Conservation (phyloP, 2,329 filamentous ascomycete genomes). For the Didymella lethalis region DNA sequence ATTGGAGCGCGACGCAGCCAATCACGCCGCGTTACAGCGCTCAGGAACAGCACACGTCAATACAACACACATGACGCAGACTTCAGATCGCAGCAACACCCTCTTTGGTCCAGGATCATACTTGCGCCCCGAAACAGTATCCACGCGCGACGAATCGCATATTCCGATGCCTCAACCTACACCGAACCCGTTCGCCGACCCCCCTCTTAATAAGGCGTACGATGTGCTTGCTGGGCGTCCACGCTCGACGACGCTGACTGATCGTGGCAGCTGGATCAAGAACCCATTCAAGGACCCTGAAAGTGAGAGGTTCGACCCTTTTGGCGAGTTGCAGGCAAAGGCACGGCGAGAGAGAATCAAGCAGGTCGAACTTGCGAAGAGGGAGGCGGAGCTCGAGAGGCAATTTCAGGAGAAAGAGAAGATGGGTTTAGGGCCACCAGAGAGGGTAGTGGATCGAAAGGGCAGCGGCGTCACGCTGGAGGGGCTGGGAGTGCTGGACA, state of each 20-base stretch:
- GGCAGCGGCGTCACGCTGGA: constrained; percentile 38
- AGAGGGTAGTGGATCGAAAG: constrained; percentile 28
- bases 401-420: constrained; percentile 38
- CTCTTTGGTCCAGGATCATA: constrained; percentile 41
- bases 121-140: constrained; percentile 45
- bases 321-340: constrained; percentile 47
- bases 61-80: constrained; percentile 32
- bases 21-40: constrained; percentile 27
- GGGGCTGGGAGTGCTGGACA: constrained; percentile 37
- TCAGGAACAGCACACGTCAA: constrained; percentile 37
- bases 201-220: constrained; percentile 48
- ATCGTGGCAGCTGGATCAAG: constrained; percentile 45
- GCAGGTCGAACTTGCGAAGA: constrained; percentile 37
- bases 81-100: constrained; percentile 34
- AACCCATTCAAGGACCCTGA: constrained; percentile 48
- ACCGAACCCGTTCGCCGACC: constrained; percentile 48
- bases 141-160: constrained; percentile 36
- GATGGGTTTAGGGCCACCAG: constrained; percentile 34
- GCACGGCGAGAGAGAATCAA: constrained; percentile 37
- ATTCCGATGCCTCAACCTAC: constrained; percentile 36
- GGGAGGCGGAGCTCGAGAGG: constrained; percentile 32
- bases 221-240: constrained; percentile 46
- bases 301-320: constrained; percentile 49
- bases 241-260: constrained; percentile 45
- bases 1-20: constrained; percentile 39